Evolutionary conservation across 2,329 filamentous ascomycete genomes (phyloP).

Genomic region (Fusarium miscanthi): DNA sequence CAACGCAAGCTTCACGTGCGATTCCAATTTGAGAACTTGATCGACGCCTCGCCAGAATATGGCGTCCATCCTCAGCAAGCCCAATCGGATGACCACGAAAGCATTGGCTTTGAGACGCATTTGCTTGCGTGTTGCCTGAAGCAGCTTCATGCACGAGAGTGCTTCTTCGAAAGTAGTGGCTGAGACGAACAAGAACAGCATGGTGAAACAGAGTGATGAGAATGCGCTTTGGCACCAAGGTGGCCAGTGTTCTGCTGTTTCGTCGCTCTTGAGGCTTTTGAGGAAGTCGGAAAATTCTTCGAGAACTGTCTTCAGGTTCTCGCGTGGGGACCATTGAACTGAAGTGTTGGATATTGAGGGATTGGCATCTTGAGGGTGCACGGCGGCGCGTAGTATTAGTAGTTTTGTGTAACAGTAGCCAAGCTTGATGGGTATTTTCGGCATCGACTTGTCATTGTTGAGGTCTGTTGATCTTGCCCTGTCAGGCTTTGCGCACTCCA

Average conservation of each 20-base stretch:
- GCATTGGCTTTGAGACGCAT: constrained; percentile 3
- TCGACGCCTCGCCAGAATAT: not conserved
- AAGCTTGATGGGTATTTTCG: not conserved
- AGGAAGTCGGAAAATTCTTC: not conserved
- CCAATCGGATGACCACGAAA: accelerated
- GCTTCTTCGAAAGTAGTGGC: not conserved
- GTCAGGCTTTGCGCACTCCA: accelerated
- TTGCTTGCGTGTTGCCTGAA: not conserved
- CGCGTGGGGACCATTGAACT: not conserved
- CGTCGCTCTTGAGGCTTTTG: not conserved
- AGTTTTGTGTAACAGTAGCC: not conserved
- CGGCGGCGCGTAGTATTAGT: not conserved
- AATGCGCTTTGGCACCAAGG: constrained; percentile 9
- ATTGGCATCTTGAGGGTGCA: not conserved
- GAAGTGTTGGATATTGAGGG: accelerated
- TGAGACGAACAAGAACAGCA: not conserved
- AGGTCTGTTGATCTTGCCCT: not conserved
- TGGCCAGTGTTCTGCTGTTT: not conserved
- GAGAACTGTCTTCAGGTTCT: not conserved
- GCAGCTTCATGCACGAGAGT: not conserved
- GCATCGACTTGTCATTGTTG: accelerated
- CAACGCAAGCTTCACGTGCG: not conserved
- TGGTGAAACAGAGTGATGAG: not conserved
- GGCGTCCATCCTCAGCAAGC: not conserved
- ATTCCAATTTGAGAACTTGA: not conserved